Evolutionary conservation across 1,139 yeast species (phyloP).

Genomic region (Sugiyamaella novakii): DNA sequence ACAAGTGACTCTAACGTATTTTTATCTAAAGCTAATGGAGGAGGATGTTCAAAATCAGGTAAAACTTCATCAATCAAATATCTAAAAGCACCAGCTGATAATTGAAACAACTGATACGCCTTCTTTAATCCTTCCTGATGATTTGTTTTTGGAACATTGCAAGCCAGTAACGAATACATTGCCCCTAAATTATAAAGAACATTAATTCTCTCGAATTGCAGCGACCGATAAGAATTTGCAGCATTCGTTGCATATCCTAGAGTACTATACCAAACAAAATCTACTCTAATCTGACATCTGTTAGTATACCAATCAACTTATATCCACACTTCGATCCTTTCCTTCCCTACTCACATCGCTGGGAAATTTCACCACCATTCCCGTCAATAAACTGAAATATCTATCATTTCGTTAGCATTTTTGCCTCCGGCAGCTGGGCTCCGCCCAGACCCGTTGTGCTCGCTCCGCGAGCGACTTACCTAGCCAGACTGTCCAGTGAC

Average conservation of each 20-base stretch:
- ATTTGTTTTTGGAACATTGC: constrained; percentile 40
- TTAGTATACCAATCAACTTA: no score
- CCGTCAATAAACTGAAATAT: constrained; percentile 43
- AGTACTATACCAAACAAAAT: constrained; percentile 73
- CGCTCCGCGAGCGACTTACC: constrained; percentile 22
- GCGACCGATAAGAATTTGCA: constrained; percentile 47
- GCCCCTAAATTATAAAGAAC: constrained; percentile 71
- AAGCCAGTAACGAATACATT: constrained; percentile 59
- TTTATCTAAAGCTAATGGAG: constrained; percentile 50
- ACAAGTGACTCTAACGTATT: constrained; percentile 50
- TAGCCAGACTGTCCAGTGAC: constrained; percentile 32
- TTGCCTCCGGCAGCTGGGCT: no score
- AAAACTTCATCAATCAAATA: constrained; percentile 41
- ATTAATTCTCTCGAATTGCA: constrained; percentile 62
- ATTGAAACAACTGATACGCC: constrained; percentile 63
- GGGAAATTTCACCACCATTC: constrained; percentile 49
- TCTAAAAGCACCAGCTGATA: constrained; percentile 70
- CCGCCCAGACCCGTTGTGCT: background rate
- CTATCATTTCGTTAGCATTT: constrained; percentile 13
- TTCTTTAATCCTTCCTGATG: constrained; percentile 60
- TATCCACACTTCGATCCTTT: background rate
- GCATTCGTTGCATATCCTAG: constrained; percentile 57
- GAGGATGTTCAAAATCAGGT: constrained; percentile 32
- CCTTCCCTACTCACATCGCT: constrained; percentile 39
- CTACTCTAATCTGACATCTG: constrained; percentile 38